phyloP scores from a whole-genome alignment of 495 filamentous ascomycete species.

The Aspergillus coremiiformis region DNA sequence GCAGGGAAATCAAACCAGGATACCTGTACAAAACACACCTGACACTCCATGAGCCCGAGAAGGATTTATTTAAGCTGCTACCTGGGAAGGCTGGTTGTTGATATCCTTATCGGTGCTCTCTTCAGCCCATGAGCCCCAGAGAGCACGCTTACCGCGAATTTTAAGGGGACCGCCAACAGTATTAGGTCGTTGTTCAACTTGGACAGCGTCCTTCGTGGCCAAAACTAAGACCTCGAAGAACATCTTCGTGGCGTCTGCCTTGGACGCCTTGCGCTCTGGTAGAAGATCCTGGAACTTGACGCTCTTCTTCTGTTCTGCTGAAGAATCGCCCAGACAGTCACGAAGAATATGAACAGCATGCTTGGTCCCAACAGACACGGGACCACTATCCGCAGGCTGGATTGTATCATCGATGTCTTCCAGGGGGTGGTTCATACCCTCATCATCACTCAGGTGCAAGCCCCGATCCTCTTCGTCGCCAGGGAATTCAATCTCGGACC shows the following conservation, averaged over 20 bases:
- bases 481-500: constrained; percentile 54
- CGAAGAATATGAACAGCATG: constrained; percentile 93
- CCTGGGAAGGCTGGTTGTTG: constrained; percentile 29
- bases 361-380: constrained; percentile 82
- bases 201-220: constrained; percentile 95
- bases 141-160: constrained; percentile 77
- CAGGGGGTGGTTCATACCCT: constrained; percentile 34
- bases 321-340: constrained; percentile 69
- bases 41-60: background rate
- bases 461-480: constrained; percentile 47
- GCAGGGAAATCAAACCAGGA: background rate
- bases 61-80: constrained; percentile 20
- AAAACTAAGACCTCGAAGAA: constrained; percentile 95
- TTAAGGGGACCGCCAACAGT: constrained; percentile 67
- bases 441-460: constrained; percentile 46
- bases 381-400: constrained; percentile 71
- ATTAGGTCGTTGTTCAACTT: constrained; percentile 81
- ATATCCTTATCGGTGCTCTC: constrained; percentile 59
- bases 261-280: constrained; percentile 67
- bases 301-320: constrained; percentile 57
- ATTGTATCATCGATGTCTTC: constrained; percentile 74
- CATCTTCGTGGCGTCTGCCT: constrained; percentile 94
- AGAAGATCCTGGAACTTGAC: constrained; percentile 90
- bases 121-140: constrained; percentile 97
- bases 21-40: background rate